Conservation (phyloP, 2,329 filamentous ascomycete genomes). For the Furcasterigmium furcatum region DNA sequence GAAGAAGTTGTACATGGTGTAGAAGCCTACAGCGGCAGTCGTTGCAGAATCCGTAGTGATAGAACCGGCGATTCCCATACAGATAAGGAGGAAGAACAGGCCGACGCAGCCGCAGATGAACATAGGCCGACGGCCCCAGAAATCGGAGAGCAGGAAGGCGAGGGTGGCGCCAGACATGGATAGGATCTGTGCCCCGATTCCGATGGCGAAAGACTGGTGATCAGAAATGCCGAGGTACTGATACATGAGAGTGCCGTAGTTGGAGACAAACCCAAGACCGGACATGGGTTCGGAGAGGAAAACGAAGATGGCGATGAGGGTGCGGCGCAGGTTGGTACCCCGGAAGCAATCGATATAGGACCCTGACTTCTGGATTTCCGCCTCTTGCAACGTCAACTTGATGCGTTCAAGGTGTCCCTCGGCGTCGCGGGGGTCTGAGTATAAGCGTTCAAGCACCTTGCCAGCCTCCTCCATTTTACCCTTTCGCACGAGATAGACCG, state of each 20-base stretch:
- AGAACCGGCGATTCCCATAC: constrained; percentile 22
- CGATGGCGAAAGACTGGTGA: constrained; percentile 19
- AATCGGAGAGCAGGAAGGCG: constrained; percentile 19
- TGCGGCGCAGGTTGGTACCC: constrained; percentile 34
- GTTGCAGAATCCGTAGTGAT: constrained; percentile 16
- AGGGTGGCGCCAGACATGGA: constrained; percentile 23
- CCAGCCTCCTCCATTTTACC: constrained; percentile 24
- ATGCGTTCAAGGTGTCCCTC: constrained; percentile 14
- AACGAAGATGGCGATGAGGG: constrained; percentile 27
- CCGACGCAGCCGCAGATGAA: constrained; percentile 18
- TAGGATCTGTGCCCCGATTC: constrained; percentile 23
- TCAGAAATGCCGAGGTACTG: constrained; percentile 22
- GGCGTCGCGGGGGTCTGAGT: constrained; percentile 14
- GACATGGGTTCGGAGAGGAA: constrained; percentile 16
- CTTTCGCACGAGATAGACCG: constrained; percentile 34
- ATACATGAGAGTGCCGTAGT: constrained; percentile 16
- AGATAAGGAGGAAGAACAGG: constrained; percentile 17
- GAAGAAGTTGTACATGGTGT: constrained; percentile 13
- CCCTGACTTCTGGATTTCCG: constrained; percentile 10
- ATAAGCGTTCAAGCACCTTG: constrained; percentile 26
- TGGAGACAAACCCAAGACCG: constrained; percentile 13
- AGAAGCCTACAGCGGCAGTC: constrained; percentile 16
- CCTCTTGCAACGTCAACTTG: constrained; percentile 14
- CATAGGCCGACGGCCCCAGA: constrained; percentile 24
- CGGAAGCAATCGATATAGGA: constrained; percentile 39